Evolutionary conservation across 495 filamentous ascomycete species (phyloP), one percentile per base, ranked within the genome.

Genomic region (Echria macrotheca): DNA sequence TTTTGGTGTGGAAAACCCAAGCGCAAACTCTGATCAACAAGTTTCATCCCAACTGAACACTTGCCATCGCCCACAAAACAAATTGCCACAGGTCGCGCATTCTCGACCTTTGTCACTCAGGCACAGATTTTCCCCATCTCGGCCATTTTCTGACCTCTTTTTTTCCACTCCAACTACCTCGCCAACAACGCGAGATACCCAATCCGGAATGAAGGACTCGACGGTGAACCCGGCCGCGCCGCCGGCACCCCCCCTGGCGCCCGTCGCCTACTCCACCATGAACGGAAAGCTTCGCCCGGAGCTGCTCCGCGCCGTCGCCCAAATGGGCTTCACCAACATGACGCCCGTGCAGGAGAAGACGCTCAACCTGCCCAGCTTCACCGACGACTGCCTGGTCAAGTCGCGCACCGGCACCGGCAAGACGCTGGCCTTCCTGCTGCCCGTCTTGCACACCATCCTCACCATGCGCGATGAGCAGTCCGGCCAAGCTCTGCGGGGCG

Each of bases 391-490:
- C 54, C 71, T 95, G 57, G 85, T 83, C 23, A 85, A 88, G 67
- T 85, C 85, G 46, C 84, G 95, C 69, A 96, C 91, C 4, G 91
- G 91, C 3, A 95, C 90, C 24, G 91, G 91, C 39, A 96, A 96
- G 67, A 97, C 91, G n/a, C 76, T 97, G 49, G 91, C 87, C 8
- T 97, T 96, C 65, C 82, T 89, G 29, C 71, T 89, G 12, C 86
- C 86, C 15, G 82, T 82, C 42, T 75, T 88, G 17, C 76, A 77
- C 4, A 74, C 73, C 45, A 80, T 89, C 28, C 68, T 73, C 6
- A 65, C 67, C 41, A 75, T 62, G 57, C 54, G 44, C 26, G 50
- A 56, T 2, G 49, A 63, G 32, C n/a, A n/a, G n/a, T n/a, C n/a
- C n/a, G n/a, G n/a, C n/a, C n/a, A n/a, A n/a, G n/a, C n/a, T n/a